phyloP scores from a whole-genome alignment of 768 basidiomycete species.

The Boletus rubroflammeus region DNA sequence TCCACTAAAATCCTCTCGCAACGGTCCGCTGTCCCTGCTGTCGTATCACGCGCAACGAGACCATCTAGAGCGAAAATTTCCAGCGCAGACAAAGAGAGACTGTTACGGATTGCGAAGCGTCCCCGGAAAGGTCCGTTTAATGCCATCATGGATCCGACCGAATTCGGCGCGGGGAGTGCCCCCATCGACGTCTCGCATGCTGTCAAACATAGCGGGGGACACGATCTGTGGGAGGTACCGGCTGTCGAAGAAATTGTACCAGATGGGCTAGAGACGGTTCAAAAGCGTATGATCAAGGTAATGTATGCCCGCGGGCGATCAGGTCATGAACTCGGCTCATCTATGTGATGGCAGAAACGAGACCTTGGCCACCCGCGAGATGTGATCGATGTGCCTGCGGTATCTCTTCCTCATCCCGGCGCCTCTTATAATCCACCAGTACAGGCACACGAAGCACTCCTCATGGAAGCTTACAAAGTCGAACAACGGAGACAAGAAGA shows the following conservation, averaged over 20 bases:
- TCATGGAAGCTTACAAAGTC: conserved; percentile 60
- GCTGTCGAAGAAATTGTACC: conserved; percentile 37
- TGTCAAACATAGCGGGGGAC: conserved; percentile 61
- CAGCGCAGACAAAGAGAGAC: conserved; percentile 67
- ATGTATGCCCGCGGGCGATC: not conserved
- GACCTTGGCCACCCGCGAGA: conserved; percentile 43
- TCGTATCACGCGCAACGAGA: conserved; percentile 51
- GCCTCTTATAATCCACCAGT: conserved; percentile 87
- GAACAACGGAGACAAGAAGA: conserved; percentile 59
- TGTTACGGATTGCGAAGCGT: conserved; percentile 74
- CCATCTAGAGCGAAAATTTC: conserved; percentile 40
- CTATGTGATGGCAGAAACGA: conserved; percentile 42
- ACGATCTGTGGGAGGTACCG: conserved; percentile 56
- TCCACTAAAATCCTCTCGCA: conserved; percentile 79
- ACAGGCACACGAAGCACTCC: conserved; percentile 65
- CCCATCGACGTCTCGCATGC: conserved; percentile 63
- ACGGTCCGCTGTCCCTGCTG: conserved; percentile 85
- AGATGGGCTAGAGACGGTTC: conserved; percentile 37
- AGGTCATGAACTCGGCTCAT: not conserved
- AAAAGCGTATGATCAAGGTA: conserved; percentile 53
- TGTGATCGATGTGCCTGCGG: conserved; percentile 60
- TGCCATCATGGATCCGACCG: conserved; percentile 61
- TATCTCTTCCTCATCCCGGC: conserved; percentile 72
- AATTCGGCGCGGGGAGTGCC: conserved; percentile 64
- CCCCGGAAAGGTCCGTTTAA: conserved; percentile 72